Percentiles rank a stretch among this genome's conserved stretches.
These are phyloP conservation scores for Isoetes engelmannii DNA, from an alignment of 83 land plant species.

Conservation along the genomic window DNA sequence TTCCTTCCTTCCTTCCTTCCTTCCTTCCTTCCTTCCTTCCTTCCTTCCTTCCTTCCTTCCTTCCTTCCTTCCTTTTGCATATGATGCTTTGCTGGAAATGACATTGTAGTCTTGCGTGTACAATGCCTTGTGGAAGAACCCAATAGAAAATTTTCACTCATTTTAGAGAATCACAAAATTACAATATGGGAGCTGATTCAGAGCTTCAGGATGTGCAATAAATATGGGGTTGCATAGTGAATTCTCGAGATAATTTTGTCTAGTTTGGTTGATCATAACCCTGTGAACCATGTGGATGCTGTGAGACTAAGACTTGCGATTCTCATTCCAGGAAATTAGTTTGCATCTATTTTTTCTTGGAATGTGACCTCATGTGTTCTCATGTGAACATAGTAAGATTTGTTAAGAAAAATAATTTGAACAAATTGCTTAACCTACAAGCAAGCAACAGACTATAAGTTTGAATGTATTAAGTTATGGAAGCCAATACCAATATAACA, in stretches of 20 bases:
- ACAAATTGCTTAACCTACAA: too few species aligned
- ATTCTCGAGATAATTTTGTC: slow-evolving; percentile 45
- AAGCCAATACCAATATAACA: too few species aligned
- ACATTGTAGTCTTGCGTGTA: not conserved
- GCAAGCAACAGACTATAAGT: too few species aligned
- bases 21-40: too few species aligned
- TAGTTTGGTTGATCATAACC: slow-evolving; percentile 47
- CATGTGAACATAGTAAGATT: too few species aligned
- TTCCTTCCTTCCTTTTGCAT: not conserved
- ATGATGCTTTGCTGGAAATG: too few species aligned
- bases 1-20: too few species aligned
- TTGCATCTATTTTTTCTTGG: too few species aligned
- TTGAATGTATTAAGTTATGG: too few species aligned
- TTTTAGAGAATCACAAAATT: slow-evolving; percentile 27
- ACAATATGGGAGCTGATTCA: slow-evolving; percentile 48
- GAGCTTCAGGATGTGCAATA: slow-evolving; percentile 29
- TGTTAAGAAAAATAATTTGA: too few species aligned
- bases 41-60: too few species aligned
- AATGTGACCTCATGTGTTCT: too few species aligned
- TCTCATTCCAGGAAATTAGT: slow-evolving; percentile 1
- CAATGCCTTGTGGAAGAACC: slow-evolving; percentile 48
- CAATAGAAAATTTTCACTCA: slow-evolving; percentile 47
- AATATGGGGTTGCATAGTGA: slow-evolving; percentile 39
- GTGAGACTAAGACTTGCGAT: slow-evolving; percentile 38
- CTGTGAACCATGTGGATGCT: slow-evolving; percentile 56